These are phyloP conservation scores for Amylostereum chailletii DNA, from an alignment of 1,284 basidiomycete genomes.

Conservation along the genomic window DNA sequence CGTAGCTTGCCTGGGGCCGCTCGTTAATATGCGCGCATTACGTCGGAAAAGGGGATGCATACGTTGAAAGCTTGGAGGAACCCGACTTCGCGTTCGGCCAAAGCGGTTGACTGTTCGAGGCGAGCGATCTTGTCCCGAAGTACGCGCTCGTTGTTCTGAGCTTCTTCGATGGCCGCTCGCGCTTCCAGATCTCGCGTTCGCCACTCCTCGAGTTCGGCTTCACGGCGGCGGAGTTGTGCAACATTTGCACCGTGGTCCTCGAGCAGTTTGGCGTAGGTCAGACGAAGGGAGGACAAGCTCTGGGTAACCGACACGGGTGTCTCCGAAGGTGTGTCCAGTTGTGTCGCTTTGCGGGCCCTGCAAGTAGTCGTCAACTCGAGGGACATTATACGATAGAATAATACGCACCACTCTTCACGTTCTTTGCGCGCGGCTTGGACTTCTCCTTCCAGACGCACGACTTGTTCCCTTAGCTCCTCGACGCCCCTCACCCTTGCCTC, in stretches of 20 bases:
- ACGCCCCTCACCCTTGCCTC: slow-evolving; percentile 45
- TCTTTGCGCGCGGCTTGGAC: slow-evolving; percentile 47
- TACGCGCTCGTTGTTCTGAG: slow-evolving; percentile 28
- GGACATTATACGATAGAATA: neutral
- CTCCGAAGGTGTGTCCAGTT: slow-evolving; percentile 28
- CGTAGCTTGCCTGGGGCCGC: slow-evolving; percentile 44
- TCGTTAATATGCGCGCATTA: neutral
- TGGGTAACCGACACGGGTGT: slow-evolving; percentile 46
- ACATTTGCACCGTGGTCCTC: slow-evolving; percentile 53
- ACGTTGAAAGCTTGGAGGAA: slow-evolving; percentile 60
- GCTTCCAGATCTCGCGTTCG: slow-evolving; percentile 28
- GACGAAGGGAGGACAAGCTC: slow-evolving; percentile 46
- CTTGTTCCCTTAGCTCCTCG: slow-evolving; percentile 49
- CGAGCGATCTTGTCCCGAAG: slow-evolving; percentile 36
- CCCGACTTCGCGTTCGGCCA: slow-evolving; percentile 51
- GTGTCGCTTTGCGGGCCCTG: slow-evolving; percentile 31
- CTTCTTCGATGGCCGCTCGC: slow-evolving; percentile 22
- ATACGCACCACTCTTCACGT: slow-evolving; percentile 42
- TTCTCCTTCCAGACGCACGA: slow-evolving; percentile 53
- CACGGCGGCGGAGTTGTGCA: slow-evolving; percentile 39
- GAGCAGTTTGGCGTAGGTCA: slow-evolving; percentile 50
- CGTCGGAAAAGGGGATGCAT: slow-evolving; percentile 17
- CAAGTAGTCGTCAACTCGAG: neutral
- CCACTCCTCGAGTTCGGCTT: slow-evolving; percentile 37
- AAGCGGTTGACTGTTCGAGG: slow-evolving; percentile 33